A percentile compares a stretch with the other conserved stretches of the same genome.
phyloP scores from a whole-genome alignment of 768 basidiomycete genomes.

The Pholiota conissans region DNA sequence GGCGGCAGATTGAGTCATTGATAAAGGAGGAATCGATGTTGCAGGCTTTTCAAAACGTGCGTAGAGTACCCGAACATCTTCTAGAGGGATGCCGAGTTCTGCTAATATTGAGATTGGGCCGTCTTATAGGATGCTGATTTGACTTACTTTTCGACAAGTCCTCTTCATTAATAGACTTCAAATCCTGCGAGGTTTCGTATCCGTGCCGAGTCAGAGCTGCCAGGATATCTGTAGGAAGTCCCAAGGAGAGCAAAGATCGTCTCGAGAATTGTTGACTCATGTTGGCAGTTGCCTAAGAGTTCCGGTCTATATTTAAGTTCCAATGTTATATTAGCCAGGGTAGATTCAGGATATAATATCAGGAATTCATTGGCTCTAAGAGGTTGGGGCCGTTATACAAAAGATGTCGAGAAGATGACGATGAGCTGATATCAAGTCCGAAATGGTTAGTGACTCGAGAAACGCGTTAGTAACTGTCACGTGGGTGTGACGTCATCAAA shows the following conservation, averaged over 20 bases:
- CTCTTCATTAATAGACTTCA: slow-evolving; percentile 42
- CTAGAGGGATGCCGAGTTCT: slow-evolving; percentile 53
- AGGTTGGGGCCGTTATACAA: too few species aligned
- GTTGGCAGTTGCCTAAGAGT: too few species aligned
- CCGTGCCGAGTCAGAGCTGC: slow-evolving; percentile 50
- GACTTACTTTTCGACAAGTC: slow-evolving; percentile 49
- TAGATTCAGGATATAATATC: too few species aligned
- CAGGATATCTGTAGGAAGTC: slow-evolving; percentile 45
- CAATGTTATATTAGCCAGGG: too few species aligned
- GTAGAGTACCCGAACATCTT: slow-evolving; percentile 47
- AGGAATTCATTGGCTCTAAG: too few species aligned
- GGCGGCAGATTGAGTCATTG: slow-evolving; percentile 61
- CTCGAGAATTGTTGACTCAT: background rate
- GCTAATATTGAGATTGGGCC: background rate
- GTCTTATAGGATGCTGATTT: background rate
- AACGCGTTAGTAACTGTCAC: too few species aligned
- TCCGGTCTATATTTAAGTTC: too few species aligned
- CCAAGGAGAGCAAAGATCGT: slow-evolving; percentile 47
- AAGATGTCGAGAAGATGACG: too few species aligned
- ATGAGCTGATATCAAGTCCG: too few species aligned
- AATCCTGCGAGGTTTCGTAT: slow-evolving; percentile 58
- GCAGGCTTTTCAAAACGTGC: slow-evolving; percentile 36
- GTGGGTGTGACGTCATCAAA: too few species aligned
- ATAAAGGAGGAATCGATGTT: slow-evolving; percentile 19
- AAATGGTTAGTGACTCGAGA: too few species aligned